Conservation (phyloP, 2,329 filamentous ascomycete species). For the Rutstroemia sp. region DNA sequence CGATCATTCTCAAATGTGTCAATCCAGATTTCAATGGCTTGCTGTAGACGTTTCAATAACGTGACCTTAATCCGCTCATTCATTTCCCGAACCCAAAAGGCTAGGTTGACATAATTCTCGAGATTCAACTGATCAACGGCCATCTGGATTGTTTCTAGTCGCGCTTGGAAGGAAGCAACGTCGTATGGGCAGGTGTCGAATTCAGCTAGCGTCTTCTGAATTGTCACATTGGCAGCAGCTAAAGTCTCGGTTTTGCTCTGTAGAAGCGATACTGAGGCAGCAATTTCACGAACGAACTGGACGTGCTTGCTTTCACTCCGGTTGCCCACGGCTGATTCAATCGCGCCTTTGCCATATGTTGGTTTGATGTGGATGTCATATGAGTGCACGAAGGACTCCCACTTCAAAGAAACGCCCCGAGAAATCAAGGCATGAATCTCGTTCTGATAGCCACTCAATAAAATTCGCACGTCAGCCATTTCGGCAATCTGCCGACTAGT, state of each 20-base stretch:
- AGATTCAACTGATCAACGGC: conserved; percentile 94
- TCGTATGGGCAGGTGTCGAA: conserved; percentile 81
- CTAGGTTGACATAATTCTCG: conserved; percentile 90
- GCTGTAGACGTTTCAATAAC: conserved; percentile 73
- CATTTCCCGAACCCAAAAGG: conserved; percentile 80
- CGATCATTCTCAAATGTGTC: conserved; percentile 64
- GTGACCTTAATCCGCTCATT: conserved; percentile 79
- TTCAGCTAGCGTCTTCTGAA: conserved; percentile 75
- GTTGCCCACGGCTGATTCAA: conserved; percentile 50
- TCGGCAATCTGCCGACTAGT: conserved; percentile 76
- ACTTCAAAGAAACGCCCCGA: conserved; percentile 84
- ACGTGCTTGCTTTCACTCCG: conserved; percentile 85
- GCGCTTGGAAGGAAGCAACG: conserved; percentile 67
- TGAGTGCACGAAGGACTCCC: conserved; percentile 97
- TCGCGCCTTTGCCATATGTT: conserved; percentile 47
- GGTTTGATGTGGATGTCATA: conserved; percentile 82
- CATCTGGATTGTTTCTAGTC: conserved; percentile 79
- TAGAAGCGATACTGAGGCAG: conserved; percentile 75
- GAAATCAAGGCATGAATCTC: conserved; percentile 76
- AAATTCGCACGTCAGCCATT: conserved; percentile 80
- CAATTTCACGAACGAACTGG: conserved; percentile 92
- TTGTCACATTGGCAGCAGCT: conserved; percentile 68
- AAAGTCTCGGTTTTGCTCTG: conserved; percentile 82
- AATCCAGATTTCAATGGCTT: conserved; percentile 83
- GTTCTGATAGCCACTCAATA: conserved; percentile 86